phyloP scores from a whole-genome alignment of 2,329 filamentous ascomycete species.

The Penicillium glabrum region DNA sequence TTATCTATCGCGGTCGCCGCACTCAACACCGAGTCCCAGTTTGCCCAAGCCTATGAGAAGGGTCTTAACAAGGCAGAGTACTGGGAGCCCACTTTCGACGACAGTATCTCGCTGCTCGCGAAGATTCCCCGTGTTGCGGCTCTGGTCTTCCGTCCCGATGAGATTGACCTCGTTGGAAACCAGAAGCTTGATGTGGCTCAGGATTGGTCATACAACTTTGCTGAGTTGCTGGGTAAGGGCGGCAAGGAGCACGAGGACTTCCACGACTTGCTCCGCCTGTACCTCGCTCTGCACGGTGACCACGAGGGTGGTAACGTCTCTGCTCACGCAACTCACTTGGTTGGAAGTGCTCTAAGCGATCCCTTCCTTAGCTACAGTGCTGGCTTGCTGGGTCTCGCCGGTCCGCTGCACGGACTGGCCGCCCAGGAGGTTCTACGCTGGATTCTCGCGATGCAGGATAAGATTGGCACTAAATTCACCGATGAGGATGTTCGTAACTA shows the following conservation, averaged over 20 bases:
- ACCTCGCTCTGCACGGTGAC: conserved; percentile 94
- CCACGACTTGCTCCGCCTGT: conserved; percentile 90
- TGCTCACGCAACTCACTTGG: conserved; percentile 90
- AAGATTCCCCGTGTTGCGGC: conserved; percentile 96
- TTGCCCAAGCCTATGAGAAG: conserved; percentile 88
- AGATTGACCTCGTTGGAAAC: conserved; percentile 70
- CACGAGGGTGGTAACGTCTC: conserved; percentile 98
- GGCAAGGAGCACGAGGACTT: conserved; percentile 72
- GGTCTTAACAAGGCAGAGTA: conserved; percentile 95
- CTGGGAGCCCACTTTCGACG: conserved; percentile 98
- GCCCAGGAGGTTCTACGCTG: conserved; percentile 96
- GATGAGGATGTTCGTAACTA: conserved; percentile 84
- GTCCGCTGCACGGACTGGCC: conserved; percentile 88
- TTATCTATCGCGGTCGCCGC: conserved; percentile 93
- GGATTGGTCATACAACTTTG: conserved; percentile 99
- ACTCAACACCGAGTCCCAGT: conserved; percentile 91
- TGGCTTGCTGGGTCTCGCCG: conserved; percentile 90
- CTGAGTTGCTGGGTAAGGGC: conserved; percentile 88
- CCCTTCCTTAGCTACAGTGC: conserved; percentile 96
- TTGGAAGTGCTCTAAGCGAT: conserved; percentile 90
- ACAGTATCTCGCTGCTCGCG: conserved; percentile 87
- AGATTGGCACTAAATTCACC: conserved; percentile 74
- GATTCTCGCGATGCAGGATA: conserved; percentile 93
- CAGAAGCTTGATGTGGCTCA: conserved; percentile 75
- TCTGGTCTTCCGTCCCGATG: conserved; percentile 93